Base-by-base conservation (phyloP, 345 rosid species). In the Boechera stricta region DNA sequence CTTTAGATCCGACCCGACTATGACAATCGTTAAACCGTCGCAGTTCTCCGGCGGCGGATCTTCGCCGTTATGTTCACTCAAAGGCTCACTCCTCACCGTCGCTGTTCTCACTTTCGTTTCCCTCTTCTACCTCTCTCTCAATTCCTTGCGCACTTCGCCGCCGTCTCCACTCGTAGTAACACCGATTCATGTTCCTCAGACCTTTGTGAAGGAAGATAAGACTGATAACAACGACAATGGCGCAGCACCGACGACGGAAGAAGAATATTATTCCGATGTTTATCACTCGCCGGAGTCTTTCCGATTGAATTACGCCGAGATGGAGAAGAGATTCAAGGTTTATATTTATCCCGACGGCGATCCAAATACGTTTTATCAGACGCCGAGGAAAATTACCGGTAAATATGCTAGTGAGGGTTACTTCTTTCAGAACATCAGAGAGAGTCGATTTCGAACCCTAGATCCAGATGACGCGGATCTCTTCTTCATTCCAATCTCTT, bases 351-450 rank as follows among this genome's bases (percentile, higher is more conserved):
- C 99, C 0, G 99, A 95, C 49, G 99, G 99, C 8, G 99, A 95
- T 84, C 93, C 98, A 0, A 86, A 86, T 1, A 91, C 97, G 1
- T 95, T 87, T 57, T 95, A 84, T 63, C 98, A 91, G 68, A 95
- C 99, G 35, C 97, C 99, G 26, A 87, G 98, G 85, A 95, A 92
- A 77, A 77, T 95, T 10, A 95, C 97, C 0, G 98, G 99, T 0
- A 95, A 95, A 77, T 95, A 95, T 57, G 96, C 99, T 62, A 95
- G 99, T 63, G 99, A 95, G 79, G 99, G 99, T n/a, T 92, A 85
- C 80, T 95, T 95, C 81, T 95, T 95, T 76, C 96, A 91, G 88
- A 95, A 92, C 53, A 89, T 95, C 0, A 78, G 99, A 39, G 98
- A 89, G 80, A 85, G 90, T 68, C 78, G 60, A 4, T 95, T 95